These are phyloP conservation scores for Atkinsonella hypoxylon DNA, from an alignment of 2,329 filamentous ascomycete species.

Conservation along the genomic window DNA sequence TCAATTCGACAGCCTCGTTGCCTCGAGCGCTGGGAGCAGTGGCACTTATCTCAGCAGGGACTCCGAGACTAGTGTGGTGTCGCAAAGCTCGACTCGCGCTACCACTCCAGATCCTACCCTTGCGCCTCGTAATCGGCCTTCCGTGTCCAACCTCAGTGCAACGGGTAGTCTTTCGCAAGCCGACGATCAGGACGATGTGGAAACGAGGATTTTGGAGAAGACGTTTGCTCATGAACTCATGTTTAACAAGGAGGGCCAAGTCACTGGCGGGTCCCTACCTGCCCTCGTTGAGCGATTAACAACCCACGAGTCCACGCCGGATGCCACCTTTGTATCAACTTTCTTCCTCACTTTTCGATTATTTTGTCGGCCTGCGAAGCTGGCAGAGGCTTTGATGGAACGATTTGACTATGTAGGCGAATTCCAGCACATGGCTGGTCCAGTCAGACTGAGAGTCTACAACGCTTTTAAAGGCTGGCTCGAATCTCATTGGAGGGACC, in stretches of 20 bases:
- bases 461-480: conserved; percentile 97
- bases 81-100: conserved; percentile 73
- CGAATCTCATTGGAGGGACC: conserved; percentile 85
- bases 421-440: conserved; percentile 57
- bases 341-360: conserved; percentile 95
- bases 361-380: conserved; percentile 69
- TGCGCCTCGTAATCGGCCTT: conserved; percentile 45
- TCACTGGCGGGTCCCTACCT: conserved; percentile 82
- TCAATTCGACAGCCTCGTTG: conserved; percentile 57
- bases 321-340: conserved; percentile 81
- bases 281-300: conserved; percentile 92
- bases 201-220: conserved; percentile 77
- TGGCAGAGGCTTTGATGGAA: conserved; percentile 75
- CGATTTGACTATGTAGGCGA: conserved; percentile 87
- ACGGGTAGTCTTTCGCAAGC: conserved; percentile 52
- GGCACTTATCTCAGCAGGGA: conserved; percentile 70
- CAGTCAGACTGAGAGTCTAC: conserved; percentile 83
- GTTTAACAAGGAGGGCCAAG: conserved; percentile 86
- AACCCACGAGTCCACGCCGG: conserved; percentile 83
- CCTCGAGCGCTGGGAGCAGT: conserved; percentile 65
- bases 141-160: conserved; percentile 56
- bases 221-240: conserved; percentile 86
- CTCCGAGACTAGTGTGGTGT: conserved; percentile 69
- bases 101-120: conserved; percentile 65
- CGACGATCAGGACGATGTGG: conserved; percentile 69